Conservation (phyloP, 2,329 filamentous ascomycete genomes). For the Teratosphaeria gauchensis region DNA sequence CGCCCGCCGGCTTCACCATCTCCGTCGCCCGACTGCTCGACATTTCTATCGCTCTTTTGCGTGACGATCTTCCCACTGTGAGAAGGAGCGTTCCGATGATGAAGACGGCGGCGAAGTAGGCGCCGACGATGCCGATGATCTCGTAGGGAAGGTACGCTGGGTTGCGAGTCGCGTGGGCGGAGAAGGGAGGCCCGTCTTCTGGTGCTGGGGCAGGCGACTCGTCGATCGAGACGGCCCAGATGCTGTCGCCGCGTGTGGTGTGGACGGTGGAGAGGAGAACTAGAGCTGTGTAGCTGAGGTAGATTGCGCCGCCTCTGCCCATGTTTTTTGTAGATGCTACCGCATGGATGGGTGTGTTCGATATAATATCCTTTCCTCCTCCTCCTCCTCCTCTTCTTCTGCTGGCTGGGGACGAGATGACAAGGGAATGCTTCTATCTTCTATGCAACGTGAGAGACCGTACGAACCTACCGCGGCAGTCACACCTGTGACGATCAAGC, state of each 20-base stretch:
- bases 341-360: not conserved
- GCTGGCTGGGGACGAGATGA: not conserved
- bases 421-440: not conserved
- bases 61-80: constrained; percentile 35
- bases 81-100: constrained; percentile 56
- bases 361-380: no score
- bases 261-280: constrained; percentile 15
- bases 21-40: constrained; percentile 46
- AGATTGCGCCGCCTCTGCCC: constrained; percentile 14
- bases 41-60: constrained; percentile 36
- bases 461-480: not conserved
- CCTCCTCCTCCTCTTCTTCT: no score
- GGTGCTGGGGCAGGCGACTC: constrained; percentile 49
- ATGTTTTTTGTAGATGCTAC: constrained; percentile 4
- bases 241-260: constrained; percentile 9
- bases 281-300: constrained; percentile 21
- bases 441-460: not conserved
- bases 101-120: constrained; percentile 70
- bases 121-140: constrained; percentile 72
- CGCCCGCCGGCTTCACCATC: constrained; percentile 41
- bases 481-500: not conserved
- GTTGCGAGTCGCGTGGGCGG: constrained; percentile 51
- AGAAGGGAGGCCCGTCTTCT: constrained; percentile 51
- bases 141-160: constrained; percentile 63
- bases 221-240: constrained; percentile 40